Conservation (phyloP, 257 asterid genomes). For the Petrea volubilis region DNA sequence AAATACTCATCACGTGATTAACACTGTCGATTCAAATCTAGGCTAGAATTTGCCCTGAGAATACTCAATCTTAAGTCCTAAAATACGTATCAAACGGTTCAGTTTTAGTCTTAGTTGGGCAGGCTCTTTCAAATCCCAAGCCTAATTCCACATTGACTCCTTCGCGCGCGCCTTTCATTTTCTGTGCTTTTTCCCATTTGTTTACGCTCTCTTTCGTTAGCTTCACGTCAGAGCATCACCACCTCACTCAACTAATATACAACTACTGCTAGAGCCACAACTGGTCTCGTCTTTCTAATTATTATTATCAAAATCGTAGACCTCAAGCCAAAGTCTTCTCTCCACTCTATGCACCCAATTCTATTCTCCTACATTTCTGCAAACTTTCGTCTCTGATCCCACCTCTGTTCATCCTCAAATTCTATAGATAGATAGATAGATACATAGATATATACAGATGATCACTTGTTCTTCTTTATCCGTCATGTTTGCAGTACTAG, state of each 20-base stretch:
- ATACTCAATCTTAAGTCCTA: too few relatives aligned
- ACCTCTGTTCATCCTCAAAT: neutral
- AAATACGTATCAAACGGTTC: too few relatives aligned
- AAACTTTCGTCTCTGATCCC: neutral
- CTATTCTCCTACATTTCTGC: neutral
- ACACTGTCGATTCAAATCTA: too few relatives aligned
- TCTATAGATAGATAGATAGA: neutral
- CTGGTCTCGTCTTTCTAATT: conserved; percentile 4
- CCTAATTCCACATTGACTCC: neutral
- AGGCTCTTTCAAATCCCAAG: neutral
- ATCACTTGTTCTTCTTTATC: neutral
- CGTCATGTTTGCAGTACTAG: neutral
- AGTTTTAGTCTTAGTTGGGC: too few relatives aligned
- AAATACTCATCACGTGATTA: too few relatives aligned
- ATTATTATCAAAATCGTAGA: neutral
- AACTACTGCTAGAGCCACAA: neutral
- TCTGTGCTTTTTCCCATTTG: neutral
- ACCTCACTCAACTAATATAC: neutral
- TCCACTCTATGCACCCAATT: neutral
- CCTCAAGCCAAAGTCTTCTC: conserved; percentile 34
- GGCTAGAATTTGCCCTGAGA: too few relatives aligned
- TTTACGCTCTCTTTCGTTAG: conserved; percentile 24
- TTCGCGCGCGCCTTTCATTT: neutral
- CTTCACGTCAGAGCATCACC: conserved; percentile 36
- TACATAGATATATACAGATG: neutral